Base-by-base conservation (phyloP, 2,329 filamentous ascomycete genomes). In the Stagonosporopsis cucurbitacearum region DNA sequence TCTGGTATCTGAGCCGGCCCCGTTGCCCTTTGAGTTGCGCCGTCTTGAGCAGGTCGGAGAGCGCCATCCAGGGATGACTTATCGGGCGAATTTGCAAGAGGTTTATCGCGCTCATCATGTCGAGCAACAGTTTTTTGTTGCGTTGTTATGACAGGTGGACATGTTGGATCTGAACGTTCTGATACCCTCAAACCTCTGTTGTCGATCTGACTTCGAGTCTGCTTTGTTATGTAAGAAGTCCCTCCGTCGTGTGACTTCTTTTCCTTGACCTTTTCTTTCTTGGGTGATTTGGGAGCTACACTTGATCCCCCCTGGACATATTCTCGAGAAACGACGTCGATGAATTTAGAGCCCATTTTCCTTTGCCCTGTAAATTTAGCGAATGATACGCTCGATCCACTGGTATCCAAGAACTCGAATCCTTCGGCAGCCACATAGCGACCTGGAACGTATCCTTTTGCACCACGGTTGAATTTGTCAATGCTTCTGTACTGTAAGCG, bases 371-470 rank as follows among this genome's bases (percentile, higher is more conserved):
- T 65, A 26, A 72, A 74, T 22, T 65, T 66, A 7, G 57, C 43
- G n/a, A 62, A 64, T 6, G 58, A 57, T 25, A 59, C 47, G 3
- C 52, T 54, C 17, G 41, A 52, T 1, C 71, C 71, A 32, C 68
- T 72, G 1, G 69, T 71, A 43, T 74, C 71, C 17, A 70, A 51
- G 32, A 62, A 70, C 40, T 68, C 65, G 7, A 47, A 50, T 7
- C 60, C 66, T 51, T 67, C 62, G 5, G 62, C 61, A 6, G 65
- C 60, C 26, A 65, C 67, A 46, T 70, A 66, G n/a, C 67, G 55
- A 8, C 71, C 71, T 4, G 54, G 66, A 4, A 63, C 54, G 44
- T 73, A 73, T 4, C 47, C 54, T 7, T 66, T 55, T 20, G 55
- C 58, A 22, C 39, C 47, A 3, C 71, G 64, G 28, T 57, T 47